Base-by-base conservation (phyloP, 495 filamentous ascomycete species). In the Xylaria bambusicola region DNA sequence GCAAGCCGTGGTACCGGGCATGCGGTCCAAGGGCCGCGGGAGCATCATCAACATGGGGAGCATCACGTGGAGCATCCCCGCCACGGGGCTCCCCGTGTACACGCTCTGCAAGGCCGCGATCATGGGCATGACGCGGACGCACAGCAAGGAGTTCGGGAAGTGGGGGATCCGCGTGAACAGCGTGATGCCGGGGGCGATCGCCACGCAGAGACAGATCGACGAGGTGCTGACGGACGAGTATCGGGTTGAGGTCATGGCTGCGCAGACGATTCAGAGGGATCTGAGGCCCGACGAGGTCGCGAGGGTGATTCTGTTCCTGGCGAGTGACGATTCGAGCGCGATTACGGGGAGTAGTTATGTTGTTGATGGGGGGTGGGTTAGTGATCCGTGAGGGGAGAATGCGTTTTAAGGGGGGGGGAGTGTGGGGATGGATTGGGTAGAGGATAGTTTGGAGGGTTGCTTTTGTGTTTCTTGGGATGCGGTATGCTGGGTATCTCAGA, bases 31-130 rank as follows among this genome's bases (percentile, higher is more conserved):
- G 3, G 63, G 67, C 6, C 58, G 55, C 6, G 57, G 57, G 0
- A 83, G 79, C 58, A 82, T 88, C 60, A 80, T 88, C 31, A 85
- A 82, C 69, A 80, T 81, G 52, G 68, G 78, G 2, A 81, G 79
- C 54, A 75, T 83, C 46, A 74, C 77, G 8, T 85, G 84, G 23
- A 17, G 83, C 17, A 69, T 70, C 27, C 83, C 84, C 4, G 69
- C 70, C 47, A 60, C 70, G 17, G 71, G 74, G 6, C 54, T 69
- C 61, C 75, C 73, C 7, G 72, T 80, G 3, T 88, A 88, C 69
- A 71, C 72, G 41, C 72, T 82, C 21, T 77, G 73, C 42, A 86
- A 86, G 63, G 78, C 83, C 64, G 84, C 76, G 5, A 76, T 88
- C 40, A 61, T 84, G 29, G 86, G 83, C 17, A 66, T 88, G 70